Evolutionary conservation across 306 rosid genomes (phyloP).

Genomic region (Begonia fuchsioides): DNA sequence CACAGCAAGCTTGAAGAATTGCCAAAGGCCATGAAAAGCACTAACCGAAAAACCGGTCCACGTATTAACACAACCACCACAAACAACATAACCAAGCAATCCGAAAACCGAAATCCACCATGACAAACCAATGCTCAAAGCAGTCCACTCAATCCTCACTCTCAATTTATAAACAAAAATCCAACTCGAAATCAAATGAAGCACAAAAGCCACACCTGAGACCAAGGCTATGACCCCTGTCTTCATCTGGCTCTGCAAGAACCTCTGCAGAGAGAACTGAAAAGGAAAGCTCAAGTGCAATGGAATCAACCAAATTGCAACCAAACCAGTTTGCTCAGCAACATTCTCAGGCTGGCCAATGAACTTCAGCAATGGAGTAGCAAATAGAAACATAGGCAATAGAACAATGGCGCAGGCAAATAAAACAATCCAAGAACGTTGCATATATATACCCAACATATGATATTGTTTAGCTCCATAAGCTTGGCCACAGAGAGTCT

Average conservation of each 20-base stretch:
- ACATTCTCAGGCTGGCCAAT: conserved; percentile 30
- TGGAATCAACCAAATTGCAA: conserved; percentile 47
- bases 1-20: conserved; percentile 43
- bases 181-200: conserved; percentile 42
- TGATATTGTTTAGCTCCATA: conserved; percentile 44
- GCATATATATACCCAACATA: conserved; percentile 46
- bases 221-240: conserved; percentile 34
- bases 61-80: conserved; percentile 36
- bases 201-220: conserved; percentile 25
- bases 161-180: conserved; percentile 26
- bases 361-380: conserved; percentile 42
- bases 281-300: conserved; percentile 55
- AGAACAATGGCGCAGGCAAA: conserved; percentile 27
- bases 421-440: conserved; percentile 58
- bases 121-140: conserved; percentile 35
- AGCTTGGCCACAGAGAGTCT: conserved; percentile 68
- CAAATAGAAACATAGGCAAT: conserved; percentile 40
- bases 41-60: conserved; percentile 59
- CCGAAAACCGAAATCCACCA: conserved; percentile 54
- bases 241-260: conserved; percentile 54
- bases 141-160: conserved; percentile 40
- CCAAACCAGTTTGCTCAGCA: conserved; percentile 46
- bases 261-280: conserved; percentile 47
- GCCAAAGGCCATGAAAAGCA: conserved; percentile 57
- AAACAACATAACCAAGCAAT: conserved; percentile 27